These are phyloP conservation scores for Phaeosphaeria sp. DNA, from an alignment of 2,329 filamentous ascomycete genomes.

Conservation along the genomic window DNA sequence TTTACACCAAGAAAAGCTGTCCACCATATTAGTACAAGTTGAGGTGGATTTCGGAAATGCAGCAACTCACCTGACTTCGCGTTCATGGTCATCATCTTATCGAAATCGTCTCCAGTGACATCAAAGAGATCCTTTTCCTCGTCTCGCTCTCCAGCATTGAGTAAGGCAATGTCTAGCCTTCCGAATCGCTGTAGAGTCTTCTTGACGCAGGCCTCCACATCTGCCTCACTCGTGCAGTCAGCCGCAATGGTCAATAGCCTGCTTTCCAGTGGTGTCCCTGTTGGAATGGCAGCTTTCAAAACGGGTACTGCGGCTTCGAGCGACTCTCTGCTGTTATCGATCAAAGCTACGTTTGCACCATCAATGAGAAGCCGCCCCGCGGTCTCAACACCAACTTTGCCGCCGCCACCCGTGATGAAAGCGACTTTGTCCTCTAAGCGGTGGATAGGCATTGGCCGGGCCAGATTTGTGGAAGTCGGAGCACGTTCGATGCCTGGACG, in stretches of 20 bases:
- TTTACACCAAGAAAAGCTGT: constrained; percentile 49
- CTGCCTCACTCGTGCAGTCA: constrained; percentile 44
- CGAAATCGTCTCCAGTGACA: constrained; percentile 44
- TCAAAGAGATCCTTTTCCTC: constrained; percentile 44
- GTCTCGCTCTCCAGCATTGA: constrained; percentile 37
- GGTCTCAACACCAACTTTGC: constrained; percentile 45
- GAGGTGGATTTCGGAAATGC: neutral
- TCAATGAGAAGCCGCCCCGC: constrained; percentile 45
- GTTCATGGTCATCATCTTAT: constrained; percentile 47
- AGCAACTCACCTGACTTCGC: constrained; percentile 44
- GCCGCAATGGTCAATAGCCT: constrained; percentile 41
- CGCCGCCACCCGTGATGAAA: constrained; percentile 43
- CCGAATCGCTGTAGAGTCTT: constrained; percentile 37
- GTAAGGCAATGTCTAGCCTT: constrained; percentile 34
- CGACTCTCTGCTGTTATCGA: constrained; percentile 42
- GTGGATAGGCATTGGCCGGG: constrained; percentile 36
- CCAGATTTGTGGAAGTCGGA: constrained; percentile 35
- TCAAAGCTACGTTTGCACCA: constrained; percentile 46
- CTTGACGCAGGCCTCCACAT: constrained; percentile 33
- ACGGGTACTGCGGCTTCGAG: constrained; percentile 35
- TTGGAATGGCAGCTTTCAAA: constrained; percentile 31
- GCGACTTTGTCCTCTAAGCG: constrained; percentile 41
- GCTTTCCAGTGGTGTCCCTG: constrained; percentile 31
- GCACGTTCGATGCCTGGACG: constrained; percentile 34
- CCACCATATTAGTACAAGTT: constrained; percentile 6